phyloP scores from a whole-genome alignment of 208 protist species.

The Kentomonas sorsogonicus region DNA sequence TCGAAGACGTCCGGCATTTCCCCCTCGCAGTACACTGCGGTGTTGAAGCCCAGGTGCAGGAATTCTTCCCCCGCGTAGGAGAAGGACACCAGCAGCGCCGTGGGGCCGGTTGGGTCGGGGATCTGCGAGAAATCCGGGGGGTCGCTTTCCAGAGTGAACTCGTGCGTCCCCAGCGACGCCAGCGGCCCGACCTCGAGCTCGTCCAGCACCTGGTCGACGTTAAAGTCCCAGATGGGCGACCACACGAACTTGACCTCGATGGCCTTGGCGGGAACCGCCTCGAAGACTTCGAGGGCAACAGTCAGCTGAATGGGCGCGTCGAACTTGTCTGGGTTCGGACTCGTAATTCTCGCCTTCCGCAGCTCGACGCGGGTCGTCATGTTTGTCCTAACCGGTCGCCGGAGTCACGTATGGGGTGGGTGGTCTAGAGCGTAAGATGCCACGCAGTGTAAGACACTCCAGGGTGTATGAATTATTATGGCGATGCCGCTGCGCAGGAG shows the following conservation, averaged over 20 bases:
- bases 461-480: too few species aligned
- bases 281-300: constrained; percentile 64
- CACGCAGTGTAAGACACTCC: not conserved
- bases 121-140: constrained; percentile 58
- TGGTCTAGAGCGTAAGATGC: not conserved
- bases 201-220: constrained; percentile 73
- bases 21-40: constrained; percentile 47
- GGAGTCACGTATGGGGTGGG: not conserved
- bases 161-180: constrained; percentile 46
- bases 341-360: constrained; percentile 37
- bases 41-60: constrained; percentile 74
- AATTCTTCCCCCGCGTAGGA: constrained; percentile 63
- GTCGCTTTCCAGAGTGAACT: constrained; percentile 64
- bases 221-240: constrained; percentile 80
- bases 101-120: constrained; percentile 75
- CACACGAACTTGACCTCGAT: constrained; percentile 76
- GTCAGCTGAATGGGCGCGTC: constrained; percentile 43
- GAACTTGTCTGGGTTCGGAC: constrained; percentile 40
- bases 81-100: constrained; percentile 63
- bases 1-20: constrained; percentile 74
- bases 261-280: constrained; percentile 28
- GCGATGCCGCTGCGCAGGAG: too few species aligned
- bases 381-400: not conserved
- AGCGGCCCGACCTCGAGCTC: constrained; percentile 78
- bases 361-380: constrained; percentile 62